phyloP scores from a whole-genome alignment of 164 flowering plant genomes.

The Euptelea pleiosperma region DNA sequence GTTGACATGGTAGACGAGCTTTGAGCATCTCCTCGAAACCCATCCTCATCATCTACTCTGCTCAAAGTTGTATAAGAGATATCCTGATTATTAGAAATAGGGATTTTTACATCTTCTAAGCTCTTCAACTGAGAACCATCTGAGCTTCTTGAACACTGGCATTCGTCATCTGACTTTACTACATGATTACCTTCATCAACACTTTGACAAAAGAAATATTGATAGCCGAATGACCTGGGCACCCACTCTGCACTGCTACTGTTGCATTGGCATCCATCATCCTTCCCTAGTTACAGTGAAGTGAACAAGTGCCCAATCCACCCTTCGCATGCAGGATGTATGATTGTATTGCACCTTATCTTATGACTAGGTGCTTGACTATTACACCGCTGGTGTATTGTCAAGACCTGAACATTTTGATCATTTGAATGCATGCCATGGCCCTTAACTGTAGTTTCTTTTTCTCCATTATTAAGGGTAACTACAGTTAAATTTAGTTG shows the following conservation, averaged over 20 bases:
- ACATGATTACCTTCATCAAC: slow-evolving; percentile 14
- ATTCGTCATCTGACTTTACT: slow-evolving; percentile 15
- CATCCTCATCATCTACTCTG: slow-evolving; percentile 4
- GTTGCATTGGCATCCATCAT: slow-evolving; percentile 9
- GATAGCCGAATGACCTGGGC: slow-evolving; percentile 16
- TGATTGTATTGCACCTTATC: too few relatives aligned
- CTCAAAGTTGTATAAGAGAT: slow-evolving; percentile 1
- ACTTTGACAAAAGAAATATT: too few relatives aligned
- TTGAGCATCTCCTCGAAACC: background rate
- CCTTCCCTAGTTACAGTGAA: too few relatives aligned
- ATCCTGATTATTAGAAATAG: slow-evolving; percentile 4
- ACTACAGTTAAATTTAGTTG: too few relatives aligned
- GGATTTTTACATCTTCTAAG: slow-evolving; percentile 6
- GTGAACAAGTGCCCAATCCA: too few relatives aligned
- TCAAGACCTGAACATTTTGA: too few relatives aligned
- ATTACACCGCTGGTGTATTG: too few relatives aligned
- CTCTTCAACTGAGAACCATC: slow-evolving; percentile 2
- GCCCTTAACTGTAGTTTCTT: too few relatives aligned
- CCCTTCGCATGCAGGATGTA: too few relatives aligned
- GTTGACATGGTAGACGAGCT: slow-evolving; percentile 4
- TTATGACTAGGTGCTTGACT: too few relatives aligned
- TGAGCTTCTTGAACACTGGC: slow-evolving; percentile 11
- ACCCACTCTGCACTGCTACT: slow-evolving; percentile 19
- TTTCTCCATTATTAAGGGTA: too few relatives aligned
- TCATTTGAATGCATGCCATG: too few relatives aligned